Conservation (phyloP, 371 early-diverging fungal species). For the Aphelidium insulamus region DNA sequence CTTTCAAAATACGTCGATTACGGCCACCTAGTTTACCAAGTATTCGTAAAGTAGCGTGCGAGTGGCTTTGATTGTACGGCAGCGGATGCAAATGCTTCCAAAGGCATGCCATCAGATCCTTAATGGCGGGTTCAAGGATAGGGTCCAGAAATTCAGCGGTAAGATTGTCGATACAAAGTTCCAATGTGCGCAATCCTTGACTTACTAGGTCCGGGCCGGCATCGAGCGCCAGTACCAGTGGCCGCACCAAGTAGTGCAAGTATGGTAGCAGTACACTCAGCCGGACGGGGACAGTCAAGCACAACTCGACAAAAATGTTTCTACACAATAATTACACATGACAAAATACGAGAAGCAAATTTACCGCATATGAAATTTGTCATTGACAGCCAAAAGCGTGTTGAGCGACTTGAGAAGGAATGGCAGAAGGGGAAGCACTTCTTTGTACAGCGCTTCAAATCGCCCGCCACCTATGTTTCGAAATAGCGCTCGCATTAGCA, state of each 20-base stretch:
- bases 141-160: conserved; percentile 92
- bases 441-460: conserved; percentile 58
- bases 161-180: conserved; percentile 93
- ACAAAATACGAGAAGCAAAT: too few relatives aligned
- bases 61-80: conserved; percentile 57
- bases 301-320: conserved; percentile 61
- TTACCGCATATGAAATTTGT: conserved; percentile 64
- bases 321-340: too few relatives aligned
- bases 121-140: conserved; percentile 76
- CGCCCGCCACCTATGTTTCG: conserved; percentile 61
- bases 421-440: conserved; percentile 76
- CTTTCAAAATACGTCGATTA: conserved; percentile 51
- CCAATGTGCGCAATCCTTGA: conserved; percentile 88
- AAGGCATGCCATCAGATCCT: conserved; percentile 74
- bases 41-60: conserved; percentile 72
- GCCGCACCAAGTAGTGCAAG: conserved; percentile 82
- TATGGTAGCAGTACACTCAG: conserved; percentile 84
- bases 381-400: conserved; percentile 47
- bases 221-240: conserved; percentile 79
- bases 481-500: conserved; percentile 75
- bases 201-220: conserved; percentile 75
- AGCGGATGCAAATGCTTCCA: conserved; percentile 74
- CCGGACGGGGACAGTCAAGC: conserved; percentile 90
- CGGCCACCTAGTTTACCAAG: conserved; percentile 91
- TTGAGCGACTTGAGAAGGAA: conserved; percentile 75